Base-by-base conservation (phyloP, 306 rosid genomes). In the Cotoneaster glaucophyllus region DNA sequence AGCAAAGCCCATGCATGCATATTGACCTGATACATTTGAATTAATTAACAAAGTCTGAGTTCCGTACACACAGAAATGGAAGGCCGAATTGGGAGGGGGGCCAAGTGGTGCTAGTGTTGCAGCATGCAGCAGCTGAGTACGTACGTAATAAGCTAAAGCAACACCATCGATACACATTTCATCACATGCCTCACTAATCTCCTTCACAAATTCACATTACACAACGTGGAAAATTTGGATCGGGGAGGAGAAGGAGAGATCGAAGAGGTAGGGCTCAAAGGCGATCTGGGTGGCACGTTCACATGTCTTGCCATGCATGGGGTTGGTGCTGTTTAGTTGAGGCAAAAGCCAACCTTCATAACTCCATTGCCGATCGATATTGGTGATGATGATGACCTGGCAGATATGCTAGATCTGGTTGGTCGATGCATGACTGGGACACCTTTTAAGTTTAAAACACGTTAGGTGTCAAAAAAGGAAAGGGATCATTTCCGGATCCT, bases 321-420 rank as follows among this genome's bases (percentile, higher is more conserved):
- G 84, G 76, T 77, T 85, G 86, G 81, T 86, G 83, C 69, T 78
- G 81, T 79, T 67, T 77, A 80, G 89, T 84, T 86, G 87, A 69
- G 74, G 66, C 43, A 69, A 24, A n/a, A 11, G 62, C 73, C 54
- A 19, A 69, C 64, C 74, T 58, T 61, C 69, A 10, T 73, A 11
- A 74, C 69, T 74, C n/a, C 43, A 29, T 21, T 64, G 25, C 69
- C 73, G 13, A 26, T 37, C 21, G 54, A 2, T 21, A 18, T 8
- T 6, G 15, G 39, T 5, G 54, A 50, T 50, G 21, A 50, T 50
- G 75, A 71, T 83, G 88, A 90, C 83, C 81, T 82, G 93, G 91
- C 75, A 56, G 96, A 90, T 85, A 45, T 83, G 74, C 75, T 54
- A 66, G 86, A 86, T 88, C 77, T 85, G 80, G 87, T 85, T 85